phyloP scores from a whole-genome alignment of 2,329 filamentous ascomycete species.

The Claviceps citrina region DNA sequence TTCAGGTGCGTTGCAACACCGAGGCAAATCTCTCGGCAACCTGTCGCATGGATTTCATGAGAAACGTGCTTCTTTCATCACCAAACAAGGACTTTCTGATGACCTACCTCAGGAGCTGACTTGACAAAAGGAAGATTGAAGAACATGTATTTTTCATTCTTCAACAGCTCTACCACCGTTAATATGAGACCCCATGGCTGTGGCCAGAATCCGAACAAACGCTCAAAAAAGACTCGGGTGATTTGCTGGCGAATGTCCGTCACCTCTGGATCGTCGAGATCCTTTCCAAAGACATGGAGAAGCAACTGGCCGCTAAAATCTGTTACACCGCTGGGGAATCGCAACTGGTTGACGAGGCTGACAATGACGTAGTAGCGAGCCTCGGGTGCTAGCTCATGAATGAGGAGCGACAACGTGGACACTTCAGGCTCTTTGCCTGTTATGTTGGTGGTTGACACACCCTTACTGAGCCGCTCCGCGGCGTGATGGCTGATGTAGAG shows the following conservation, averaged over 20 bases:
- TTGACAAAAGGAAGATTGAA: slow-evolving; percentile 90
- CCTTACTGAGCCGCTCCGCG: slow-evolving; percentile 41
- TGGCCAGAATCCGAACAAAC: slow-evolving; percentile 74
- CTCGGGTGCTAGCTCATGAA: slow-evolving; percentile 60
- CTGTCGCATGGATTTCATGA: slow-evolving; percentile 11
- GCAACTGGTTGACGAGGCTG: slow-evolving; percentile 80
- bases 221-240: slow-evolving; percentile 73
- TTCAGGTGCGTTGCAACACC: slow-evolving; percentile 20
- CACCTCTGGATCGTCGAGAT: slow-evolving; percentile 59
- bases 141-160: slow-evolving; percentile 82
- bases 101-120: slow-evolving; percentile 63
- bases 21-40: slow-evolving; percentile 23
- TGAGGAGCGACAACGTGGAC: slow-evolving; percentile 58
- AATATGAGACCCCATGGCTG: slow-evolving; percentile 93
- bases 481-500: slow-evolving; percentile 66
- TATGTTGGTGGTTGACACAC: slow-evolving; percentile 40
- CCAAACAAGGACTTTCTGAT: background rate
- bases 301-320: slow-evolving; percentile 83
- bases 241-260: slow-evolving; percentile 79
- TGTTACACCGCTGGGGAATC: slow-evolving; percentile 78
- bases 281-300: slow-evolving; percentile 69
- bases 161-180: slow-evolving; percentile 74
- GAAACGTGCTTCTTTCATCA: background rate
- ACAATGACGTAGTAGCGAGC: slow-evolving; percentile 71
- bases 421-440: slow-evolving; percentile 37